phyloP scores from a whole-genome alignment of 305 asterid genomes.

The Fraxinus latifolia region DNA sequence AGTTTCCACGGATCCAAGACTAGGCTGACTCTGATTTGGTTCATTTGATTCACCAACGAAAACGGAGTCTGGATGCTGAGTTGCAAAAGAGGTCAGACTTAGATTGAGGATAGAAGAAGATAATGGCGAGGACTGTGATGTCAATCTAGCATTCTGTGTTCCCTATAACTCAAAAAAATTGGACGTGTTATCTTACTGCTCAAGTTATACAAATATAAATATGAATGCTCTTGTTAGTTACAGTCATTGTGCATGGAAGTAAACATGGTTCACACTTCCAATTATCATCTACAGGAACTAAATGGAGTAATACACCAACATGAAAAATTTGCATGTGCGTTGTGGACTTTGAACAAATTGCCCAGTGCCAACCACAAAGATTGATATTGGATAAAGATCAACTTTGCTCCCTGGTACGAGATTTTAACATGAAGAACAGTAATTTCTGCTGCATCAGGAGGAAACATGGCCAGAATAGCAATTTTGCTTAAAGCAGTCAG shows the following conservation, averaged over 20 bases:
- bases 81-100: conserved; percentile 49
- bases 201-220: background rate
- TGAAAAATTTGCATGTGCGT: conserved; percentile 5
- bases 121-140: conserved; percentile 46
- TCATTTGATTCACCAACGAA: conserved; percentile 54
- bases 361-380: background rate
- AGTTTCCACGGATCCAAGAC: conserved; percentile 72
- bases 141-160: conserved; percentile 42
- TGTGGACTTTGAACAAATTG: background rate
- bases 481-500: background rate
- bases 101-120: conserved; percentile 50
- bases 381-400: conserved; percentile 1
- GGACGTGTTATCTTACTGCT: conserved; percentile 2
- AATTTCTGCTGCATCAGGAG: conserved; percentile 9
- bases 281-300: background rate
- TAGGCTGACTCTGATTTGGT: conserved; percentile 38
- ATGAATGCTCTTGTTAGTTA: background rate
- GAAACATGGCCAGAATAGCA: background rate
- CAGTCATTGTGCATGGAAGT: background rate
- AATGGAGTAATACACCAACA: conserved; percentile 4
- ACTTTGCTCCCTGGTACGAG: background rate
- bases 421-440: conserved; percentile 8
- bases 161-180: conserved; percentile 41
- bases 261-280: background rate
- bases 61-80: conserved; percentile 50